phyloP scores from a whole-genome alignment of 1,139 yeast genomes.

The Diutina neorugosa region DNA sequence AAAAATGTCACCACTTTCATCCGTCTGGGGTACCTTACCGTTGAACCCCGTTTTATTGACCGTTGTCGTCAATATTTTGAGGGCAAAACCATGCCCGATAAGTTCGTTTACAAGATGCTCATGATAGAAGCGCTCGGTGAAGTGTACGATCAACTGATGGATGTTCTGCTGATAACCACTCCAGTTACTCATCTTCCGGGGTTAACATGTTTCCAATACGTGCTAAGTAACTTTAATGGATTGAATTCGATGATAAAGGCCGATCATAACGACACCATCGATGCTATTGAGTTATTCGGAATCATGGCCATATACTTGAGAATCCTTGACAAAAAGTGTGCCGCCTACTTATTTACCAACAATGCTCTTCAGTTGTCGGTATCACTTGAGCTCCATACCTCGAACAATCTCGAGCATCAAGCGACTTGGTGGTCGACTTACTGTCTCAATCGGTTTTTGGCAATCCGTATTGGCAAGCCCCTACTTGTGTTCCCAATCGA shows the following conservation, averaged over 20 bases:
- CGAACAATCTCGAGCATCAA: background rate
- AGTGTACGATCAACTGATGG: background rate
- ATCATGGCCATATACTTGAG: background rate
- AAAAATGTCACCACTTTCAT: background rate
- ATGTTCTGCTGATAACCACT: background rate
- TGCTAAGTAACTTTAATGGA: background rate
- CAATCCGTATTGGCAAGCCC: background rate
- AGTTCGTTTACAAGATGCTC: background rate
- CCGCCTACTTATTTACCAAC: background rate
- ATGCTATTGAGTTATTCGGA: background rate
- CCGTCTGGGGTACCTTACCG: background rate
- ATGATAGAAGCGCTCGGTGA: background rate
- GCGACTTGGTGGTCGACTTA: background rate
- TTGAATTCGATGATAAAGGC: background rate
- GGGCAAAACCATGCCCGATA: background rate
- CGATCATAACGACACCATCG: background rate
- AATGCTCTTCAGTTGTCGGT: background rate
- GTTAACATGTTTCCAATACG: background rate
- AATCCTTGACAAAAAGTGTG: background rate
- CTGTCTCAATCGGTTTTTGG: background rate
- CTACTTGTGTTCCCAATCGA: background rate
- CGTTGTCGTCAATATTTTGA: background rate
- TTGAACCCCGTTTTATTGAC: background rate
- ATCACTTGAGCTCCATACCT: background rate
- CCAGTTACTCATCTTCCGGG: background rate